Conservation (phyloP, 2,329 filamentous ascomycete species). For the Claviceps sp. region DNA sequence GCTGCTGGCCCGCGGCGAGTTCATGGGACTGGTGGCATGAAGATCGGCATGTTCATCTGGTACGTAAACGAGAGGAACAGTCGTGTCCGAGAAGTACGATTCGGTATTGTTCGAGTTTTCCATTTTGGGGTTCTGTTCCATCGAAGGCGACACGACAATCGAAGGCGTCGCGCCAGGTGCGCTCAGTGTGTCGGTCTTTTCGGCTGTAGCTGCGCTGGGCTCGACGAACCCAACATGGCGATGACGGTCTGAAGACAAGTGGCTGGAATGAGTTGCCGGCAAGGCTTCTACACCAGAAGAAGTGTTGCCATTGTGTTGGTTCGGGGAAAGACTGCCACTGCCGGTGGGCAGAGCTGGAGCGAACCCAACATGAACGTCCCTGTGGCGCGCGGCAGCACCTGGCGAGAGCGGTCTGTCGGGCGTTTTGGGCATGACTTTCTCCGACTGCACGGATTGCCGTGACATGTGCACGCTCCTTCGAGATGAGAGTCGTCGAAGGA, state of each 20-base stretch:
- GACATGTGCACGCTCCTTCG: slow-evolving; percentile 14
- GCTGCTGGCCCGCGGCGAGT: slow-evolving; percentile 1
- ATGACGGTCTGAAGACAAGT: slow-evolving; percentile 5
- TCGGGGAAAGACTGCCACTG: background rate
- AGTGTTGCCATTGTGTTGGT: background rate
- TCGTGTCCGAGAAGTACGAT: slow-evolving; percentile 1
- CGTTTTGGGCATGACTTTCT: slow-evolving; percentile 3
- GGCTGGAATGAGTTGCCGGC: slow-evolving; percentile 9
- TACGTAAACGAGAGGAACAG: slow-evolving; percentile 4
- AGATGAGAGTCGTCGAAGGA: slow-evolving; percentile 36
- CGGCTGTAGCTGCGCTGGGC: slow-evolving; percentile 4
- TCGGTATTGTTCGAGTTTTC: background rate
- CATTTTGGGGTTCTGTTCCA: background rate
- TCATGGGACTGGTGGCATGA: slow-evolving; percentile 2
- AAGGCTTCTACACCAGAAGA: slow-evolving; percentile 1
- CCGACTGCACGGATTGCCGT: background rate
- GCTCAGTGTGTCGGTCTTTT: slow-evolving; percentile 2
- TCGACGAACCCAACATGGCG: slow-evolving; percentile 45
- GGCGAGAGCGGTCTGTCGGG: slow-evolving; percentile 9
- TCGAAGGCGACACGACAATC: background rate
- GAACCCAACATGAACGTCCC: slow-evolving; percentile 20
- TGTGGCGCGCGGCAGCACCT: slow-evolving; percentile 11
- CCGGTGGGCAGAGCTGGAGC: slow-evolving; percentile 7
- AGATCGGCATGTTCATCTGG: background rate
- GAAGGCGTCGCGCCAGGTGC: background rate